A percentile compares a stretch with the other conserved stretches of the same genome.
Evolutionary conservation across 176 grass and related monocot genomes (phyloP).

Genomic region (Avena atlantica): DNA sequence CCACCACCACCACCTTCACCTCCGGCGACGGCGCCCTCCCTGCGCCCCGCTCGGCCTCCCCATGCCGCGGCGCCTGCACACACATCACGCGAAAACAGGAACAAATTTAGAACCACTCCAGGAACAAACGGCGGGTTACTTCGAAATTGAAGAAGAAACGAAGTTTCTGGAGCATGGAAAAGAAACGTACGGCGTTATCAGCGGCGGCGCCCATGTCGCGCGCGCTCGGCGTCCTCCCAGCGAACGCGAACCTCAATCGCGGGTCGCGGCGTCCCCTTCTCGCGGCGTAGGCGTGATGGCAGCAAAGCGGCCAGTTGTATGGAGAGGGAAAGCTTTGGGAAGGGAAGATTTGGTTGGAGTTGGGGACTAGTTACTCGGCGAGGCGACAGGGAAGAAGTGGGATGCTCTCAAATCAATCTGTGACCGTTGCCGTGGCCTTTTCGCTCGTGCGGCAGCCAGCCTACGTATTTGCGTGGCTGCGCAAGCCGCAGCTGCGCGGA

Average conservation of each 20-base stretch:
- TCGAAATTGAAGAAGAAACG: constrained; percentile 17
- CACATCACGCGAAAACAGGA: not conserved
- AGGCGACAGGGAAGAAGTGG: not conserved
- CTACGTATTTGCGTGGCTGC: constrained; percentile 6
- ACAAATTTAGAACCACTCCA: not conserved
- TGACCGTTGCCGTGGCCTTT: constrained; percentile 86
- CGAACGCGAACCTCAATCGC: constrained; percentile 16
- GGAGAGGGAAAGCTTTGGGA: not conserved
- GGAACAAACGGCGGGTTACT: not conserved
- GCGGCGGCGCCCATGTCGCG: constrained; percentile 60
- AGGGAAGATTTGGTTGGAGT: constrained; percentile 32
- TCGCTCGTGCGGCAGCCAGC: constrained; percentile 34
- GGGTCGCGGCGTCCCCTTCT: no score
- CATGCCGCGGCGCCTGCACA: constrained; percentile 40
- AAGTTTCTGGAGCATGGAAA: not conserved
- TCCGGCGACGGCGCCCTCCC: not conserved
- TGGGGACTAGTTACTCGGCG: not conserved
- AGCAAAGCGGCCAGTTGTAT: not conserved
- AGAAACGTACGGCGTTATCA: constrained; percentile 47
- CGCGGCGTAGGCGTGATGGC: not conserved
- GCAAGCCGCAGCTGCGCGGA: not conserved
- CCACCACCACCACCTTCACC: constrained; percentile 49
- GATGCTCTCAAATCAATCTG: constrained; percentile 27
- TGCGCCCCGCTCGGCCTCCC: constrained; percentile 21
- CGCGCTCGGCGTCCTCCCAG: not conserved